phyloP scores from a whole-genome alignment of 768 basidiomycete genomes.

The Lyophyllum semitale region DNA sequence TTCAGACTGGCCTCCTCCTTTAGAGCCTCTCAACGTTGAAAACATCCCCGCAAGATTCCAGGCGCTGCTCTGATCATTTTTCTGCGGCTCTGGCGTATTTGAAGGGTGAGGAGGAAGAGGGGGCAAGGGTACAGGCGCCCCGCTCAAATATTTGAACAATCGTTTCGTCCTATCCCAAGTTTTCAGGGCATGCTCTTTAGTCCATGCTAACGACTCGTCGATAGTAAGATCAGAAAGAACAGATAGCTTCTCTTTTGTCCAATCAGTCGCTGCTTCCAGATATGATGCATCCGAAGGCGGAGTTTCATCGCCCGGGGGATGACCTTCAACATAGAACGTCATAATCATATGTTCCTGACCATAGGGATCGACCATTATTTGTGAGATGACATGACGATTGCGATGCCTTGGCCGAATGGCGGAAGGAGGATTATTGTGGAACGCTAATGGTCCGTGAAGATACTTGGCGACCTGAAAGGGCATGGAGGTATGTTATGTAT shows the following conservation, averaged over 20 bases:
- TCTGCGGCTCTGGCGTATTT: slow-evolving; percentile 26
- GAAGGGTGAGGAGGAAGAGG: slow-evolving; percentile 30
- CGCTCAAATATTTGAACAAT: slow-evolving; percentile 74
- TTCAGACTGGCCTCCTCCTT: slow-evolving; percentile 28
- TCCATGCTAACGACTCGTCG: slow-evolving; percentile 53
- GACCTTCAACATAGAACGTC: slow-evolving; percentile 78
- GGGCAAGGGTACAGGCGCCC: slow-evolving; percentile 49
- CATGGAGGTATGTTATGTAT: slow-evolving; percentile 7
- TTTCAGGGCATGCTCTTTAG: slow-evolving; percentile 40
- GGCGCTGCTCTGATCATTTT: slow-evolving; percentile 37
- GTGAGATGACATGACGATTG: slow-evolving; percentile 79
- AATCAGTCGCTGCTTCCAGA: slow-evolving; percentile 42
- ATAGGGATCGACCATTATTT: slow-evolving; percentile 68
- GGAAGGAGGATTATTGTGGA: slow-evolving; percentile 86
- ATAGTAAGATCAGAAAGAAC: slow-evolving; percentile 52
- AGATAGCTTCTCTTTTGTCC: slow-evolving; percentile 41
- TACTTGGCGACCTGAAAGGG: slow-evolving; percentile 63
- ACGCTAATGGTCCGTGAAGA: slow-evolving; percentile 65
- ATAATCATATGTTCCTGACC: slow-evolving; percentile 85
- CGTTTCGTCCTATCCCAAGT: slow-evolving; percentile 53
- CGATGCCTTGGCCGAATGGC: slow-evolving; percentile 75
- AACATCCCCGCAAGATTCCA: slow-evolving; percentile 71
- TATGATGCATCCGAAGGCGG: slow-evolving; percentile 42
- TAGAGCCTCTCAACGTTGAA: slow-evolving; percentile 54
- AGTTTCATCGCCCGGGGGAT: slow-evolving; percentile 39